phyloP scores from a whole-genome alignment of 163 green algal genomes.

The Trebouxia gelatinosa region DNA sequence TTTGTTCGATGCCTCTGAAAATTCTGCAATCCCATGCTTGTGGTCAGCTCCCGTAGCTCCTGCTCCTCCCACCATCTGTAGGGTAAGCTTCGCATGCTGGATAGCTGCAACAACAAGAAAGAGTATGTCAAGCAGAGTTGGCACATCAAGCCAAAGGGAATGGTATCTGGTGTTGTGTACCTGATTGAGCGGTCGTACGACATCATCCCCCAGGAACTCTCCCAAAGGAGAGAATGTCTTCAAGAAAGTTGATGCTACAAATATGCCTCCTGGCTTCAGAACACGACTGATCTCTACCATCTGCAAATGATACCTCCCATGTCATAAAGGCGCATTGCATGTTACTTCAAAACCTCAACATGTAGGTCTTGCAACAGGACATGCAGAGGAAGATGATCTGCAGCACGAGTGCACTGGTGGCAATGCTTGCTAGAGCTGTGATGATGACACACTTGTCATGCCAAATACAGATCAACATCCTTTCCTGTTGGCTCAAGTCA shows the following conservation, averaged over 20 bases:
- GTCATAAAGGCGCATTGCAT: too few species aligned
- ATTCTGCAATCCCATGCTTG: slow-evolving; percentile 55
- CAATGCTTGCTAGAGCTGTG: too few species aligned
- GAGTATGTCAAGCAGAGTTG: not conserved
- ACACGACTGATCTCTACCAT: slow-evolving; percentile 91
- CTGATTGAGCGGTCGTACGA: slow-evolving; percentile 69
- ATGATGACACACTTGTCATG: too few species aligned
- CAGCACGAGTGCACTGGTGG: not conserved
- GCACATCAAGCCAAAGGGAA: not conserved
- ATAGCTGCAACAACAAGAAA: not conserved
- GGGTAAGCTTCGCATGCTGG: not conserved
- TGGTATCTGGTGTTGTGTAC: slow-evolving; percentile 26
- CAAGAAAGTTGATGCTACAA: slow-evolving; percentile 94
- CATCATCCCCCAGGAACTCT: slow-evolving; percentile 72
- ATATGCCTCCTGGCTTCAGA: slow-evolving; percentile 88
- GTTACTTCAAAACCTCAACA: too few species aligned
- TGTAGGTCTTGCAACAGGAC: not conserved
- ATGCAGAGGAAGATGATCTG: not conserved
- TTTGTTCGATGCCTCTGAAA: slow-evolving; percentile 56
- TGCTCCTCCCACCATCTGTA: slow-evolving; percentile 69
- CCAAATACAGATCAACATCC: too few species aligned
- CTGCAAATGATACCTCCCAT: slow-evolving; percentile 32
- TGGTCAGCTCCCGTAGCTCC: slow-evolving; percentile 75
- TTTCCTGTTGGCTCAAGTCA: too few species aligned
- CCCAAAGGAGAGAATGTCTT: slow-evolving; percentile 70